Evolutionary conservation across 192 early-diverging fungal genomes (phyloP), one percentile per base, ranked within the genome.

Genomic region (Ramicandelaber brevisporus): DNA sequence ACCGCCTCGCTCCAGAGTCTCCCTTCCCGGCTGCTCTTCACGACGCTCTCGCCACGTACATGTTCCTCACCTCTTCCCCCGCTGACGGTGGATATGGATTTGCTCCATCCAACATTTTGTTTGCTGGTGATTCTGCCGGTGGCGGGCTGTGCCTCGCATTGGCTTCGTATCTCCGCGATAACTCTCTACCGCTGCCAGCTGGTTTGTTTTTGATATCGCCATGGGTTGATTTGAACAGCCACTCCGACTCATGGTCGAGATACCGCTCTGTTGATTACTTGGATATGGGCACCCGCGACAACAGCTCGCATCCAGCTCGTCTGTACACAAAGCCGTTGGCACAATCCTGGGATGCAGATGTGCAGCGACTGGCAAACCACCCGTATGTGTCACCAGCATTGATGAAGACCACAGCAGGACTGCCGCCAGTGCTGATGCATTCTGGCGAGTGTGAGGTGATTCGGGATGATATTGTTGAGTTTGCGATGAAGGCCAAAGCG

Each of bases 11-110:
- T 0, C 84, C 88, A 0, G 63, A 76, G 33, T 44, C 63, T 13
- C 61, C 70, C 7, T 95, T 81, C 41, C 88, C 85, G 5, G 48
- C 65, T 7, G 78, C 73, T 18, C 37, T 95, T 3, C 62, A 77
- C 20, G 88, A 95, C 40, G 67, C 73, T 6, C 32, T 78, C 13
- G 69, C 73, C 11, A 76, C 78, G 0, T 81, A 73, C 38, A 20
- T 60, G 0, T 74, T 61, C 31, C 43, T 92, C 2, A 44, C 63
- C 11, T 4, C 29, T 8, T 8, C 29, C 1, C 29, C 29, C 14
- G 6, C 2, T 7, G 11, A 29, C 14, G 29, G 35, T 18, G 8
- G 16, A 14, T 0, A 14, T 34, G 20, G 50, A 43, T 1, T 38
- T 43, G 12, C 6, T 17, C 4, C 26, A 32, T 3, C 2, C 14